Evolutionary conservation across 139 green algal genomes (phyloP).

Genomic region (Chlamydomonas schloesseri): DNA sequence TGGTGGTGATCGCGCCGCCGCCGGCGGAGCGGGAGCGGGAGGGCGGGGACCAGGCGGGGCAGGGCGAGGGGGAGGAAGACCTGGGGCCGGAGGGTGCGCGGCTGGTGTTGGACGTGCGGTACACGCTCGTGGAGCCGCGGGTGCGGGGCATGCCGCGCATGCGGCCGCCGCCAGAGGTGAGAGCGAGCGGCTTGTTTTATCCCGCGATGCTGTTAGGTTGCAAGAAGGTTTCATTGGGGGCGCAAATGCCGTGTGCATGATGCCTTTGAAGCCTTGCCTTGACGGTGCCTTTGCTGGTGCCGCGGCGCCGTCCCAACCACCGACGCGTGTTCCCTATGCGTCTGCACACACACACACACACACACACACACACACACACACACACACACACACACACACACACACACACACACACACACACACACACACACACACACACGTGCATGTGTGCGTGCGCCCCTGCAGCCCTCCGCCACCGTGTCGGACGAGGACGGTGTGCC

Average conservation of each 20-base stretch:
- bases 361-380: no score
- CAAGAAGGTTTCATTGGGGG: background rate
- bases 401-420: no score
- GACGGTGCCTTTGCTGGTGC: no score
- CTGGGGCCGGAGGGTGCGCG: background rate
- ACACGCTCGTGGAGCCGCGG: slow-evolving; percentile 36
- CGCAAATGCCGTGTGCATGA: no score
- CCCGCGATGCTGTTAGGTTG: no score
- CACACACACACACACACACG: no score
- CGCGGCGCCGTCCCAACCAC: no score
- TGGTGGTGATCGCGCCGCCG: slow-evolving; percentile 5
- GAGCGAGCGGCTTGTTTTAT: background rate
- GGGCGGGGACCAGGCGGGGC: background rate
- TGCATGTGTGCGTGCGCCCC: no score
- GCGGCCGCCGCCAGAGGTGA: background rate
- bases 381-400: no score
- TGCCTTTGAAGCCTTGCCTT: no score
- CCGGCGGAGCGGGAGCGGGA: background rate
- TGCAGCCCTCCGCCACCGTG: background rate
- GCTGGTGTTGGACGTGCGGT: slow-evolving; percentile 10
- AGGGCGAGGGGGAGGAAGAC: background rate
- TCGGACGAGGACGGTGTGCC: slow-evolving; percentile 1
- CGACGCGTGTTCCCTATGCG: no score
- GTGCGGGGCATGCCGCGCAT: slow-evolving; percentile 37
- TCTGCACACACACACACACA: no score